A percentile compares a stretch with the other conserved stretches of the same genome.
Conservation (phyloP, 2,329 filamentous ascomycete species). For the Neospermospora avenae region DNA sequence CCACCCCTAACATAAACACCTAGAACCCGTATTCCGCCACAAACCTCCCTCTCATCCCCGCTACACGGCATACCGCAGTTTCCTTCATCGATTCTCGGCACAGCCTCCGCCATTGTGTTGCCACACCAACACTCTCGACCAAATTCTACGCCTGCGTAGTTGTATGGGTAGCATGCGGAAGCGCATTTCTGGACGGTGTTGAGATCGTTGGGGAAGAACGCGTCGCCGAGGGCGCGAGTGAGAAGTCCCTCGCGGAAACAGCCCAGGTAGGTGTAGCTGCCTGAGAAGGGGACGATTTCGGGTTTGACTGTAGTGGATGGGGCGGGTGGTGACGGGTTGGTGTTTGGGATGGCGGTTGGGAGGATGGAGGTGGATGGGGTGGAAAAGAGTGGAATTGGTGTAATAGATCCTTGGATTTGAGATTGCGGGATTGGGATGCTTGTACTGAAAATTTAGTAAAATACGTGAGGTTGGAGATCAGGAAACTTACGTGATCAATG, state of each 20-base stretch:
- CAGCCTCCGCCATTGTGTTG: not conserved
- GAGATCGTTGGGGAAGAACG: constrained; percentile 15
- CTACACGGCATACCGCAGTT: not conserved
- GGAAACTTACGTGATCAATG: not conserved
- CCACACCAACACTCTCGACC: constrained; percentile 24
- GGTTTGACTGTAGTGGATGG: not conserved
- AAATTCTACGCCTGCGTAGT: constrained; percentile 22
- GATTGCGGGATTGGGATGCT: not conserved
- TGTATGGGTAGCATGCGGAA: constrained; percentile 13
- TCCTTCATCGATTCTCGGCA: not conserved
- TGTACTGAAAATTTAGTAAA: not conserved
- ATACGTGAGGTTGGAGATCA: not conserved
- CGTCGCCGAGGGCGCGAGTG: constrained; percentile 23
- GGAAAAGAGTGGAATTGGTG: not conserved
- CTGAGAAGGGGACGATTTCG: constrained; percentile 12
- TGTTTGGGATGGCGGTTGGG: not conserved
- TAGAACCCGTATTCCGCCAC: not conserved
- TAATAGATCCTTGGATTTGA: not conserved
- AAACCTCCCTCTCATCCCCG: not conserved
- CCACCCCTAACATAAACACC: not conserved
- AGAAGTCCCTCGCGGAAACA: constrained; percentile 30
- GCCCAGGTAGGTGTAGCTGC: constrained; percentile 25
- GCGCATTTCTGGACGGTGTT: constrained; percentile 34
- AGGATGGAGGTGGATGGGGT: not conserved
- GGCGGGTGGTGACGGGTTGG: not conserved